Evolutionary conservation across 2,329 filamentous ascomycete species (phyloP), one percentile per base, ranked within the genome.

Genomic region (Pseudogymnoascus sp.): DNA sequence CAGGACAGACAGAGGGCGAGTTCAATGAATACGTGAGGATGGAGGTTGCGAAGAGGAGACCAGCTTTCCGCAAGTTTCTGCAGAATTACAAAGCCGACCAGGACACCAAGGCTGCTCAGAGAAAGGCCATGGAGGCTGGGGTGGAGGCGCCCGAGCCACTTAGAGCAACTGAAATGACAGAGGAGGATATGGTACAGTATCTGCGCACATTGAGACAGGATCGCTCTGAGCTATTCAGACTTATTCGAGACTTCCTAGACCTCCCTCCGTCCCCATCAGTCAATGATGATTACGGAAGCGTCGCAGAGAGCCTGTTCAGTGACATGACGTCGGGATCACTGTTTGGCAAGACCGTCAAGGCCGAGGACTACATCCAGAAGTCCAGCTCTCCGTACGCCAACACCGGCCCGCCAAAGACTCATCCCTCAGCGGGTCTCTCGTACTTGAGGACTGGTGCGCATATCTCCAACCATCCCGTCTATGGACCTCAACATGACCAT

Each of bases 361-460:
- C 60, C 4, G 28, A 59, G 19, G 41, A 60, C 35, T 60, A 60
- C 40, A 33, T 10, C 19, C 35, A 38, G 38, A 62, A 61, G 40
- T 73, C 78, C 6, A 64, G 56, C 7, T 74, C 74, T 8, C 76
- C 77, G 63, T 82, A 82, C 68, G 75, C 75, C 35, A 69, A 72
- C 33, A 72, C 72, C 28, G 82, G 81, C 2, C 83, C 83, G 19
- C 83, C 84, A 1, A 81, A 80, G 64, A 88, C 86, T 6, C 86
- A 89, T 72, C 86, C 86, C 2, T 86, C 83, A 3, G 86, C 83
- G 4, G 86, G 86, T 66, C 76, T 89, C 4, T 82, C 82, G 12
- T 88, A 89, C 71, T 75, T 83, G 2, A 80, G 83, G 59, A 82
- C 82, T 11, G 77, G 79, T 62, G 76, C 82, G 22, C 76, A 81